These are phyloP conservation scores for Monilinia laxa DNA, from an alignment of 2,329 filamentous ascomycete genomes.

Conservation along the genomic window DNA sequence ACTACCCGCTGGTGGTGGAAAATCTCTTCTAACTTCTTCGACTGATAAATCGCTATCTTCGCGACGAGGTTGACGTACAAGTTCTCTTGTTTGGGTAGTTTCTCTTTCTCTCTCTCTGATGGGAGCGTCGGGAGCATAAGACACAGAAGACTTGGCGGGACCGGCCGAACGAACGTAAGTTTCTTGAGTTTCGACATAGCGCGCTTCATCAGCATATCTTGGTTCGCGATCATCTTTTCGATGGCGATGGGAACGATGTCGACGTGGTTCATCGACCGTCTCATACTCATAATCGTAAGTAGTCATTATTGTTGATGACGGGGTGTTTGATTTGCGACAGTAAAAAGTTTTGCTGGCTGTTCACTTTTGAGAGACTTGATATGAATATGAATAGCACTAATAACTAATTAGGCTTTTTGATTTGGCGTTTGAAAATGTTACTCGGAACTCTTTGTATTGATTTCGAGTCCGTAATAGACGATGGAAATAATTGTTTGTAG, in stretches of 20 bases:
- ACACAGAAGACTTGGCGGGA: constrained; percentile 29
- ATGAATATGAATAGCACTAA: constrained; percentile 2
- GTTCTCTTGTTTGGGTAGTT: constrained; percentile 50
- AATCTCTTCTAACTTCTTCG: constrained; percentile 82
- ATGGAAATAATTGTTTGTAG: constrained; percentile 2
- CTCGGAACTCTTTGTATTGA: background rate
- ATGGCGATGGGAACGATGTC: constrained; percentile 36
- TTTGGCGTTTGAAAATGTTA: background rate
- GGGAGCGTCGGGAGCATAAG: constrained; percentile 36
- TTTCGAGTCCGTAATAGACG: background rate
- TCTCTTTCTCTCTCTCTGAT: constrained; percentile 20
- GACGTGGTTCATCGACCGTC: constrained; percentile 33
- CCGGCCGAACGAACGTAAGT: constrained; percentile 37
- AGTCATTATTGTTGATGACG: constrained; percentile 22
- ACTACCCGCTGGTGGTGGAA: constrained; percentile 58
- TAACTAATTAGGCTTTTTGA: constrained; percentile 7
- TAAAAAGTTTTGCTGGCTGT: constrained; percentile 1
- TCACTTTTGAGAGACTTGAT: background rate
- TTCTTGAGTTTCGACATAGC: constrained; percentile 51
- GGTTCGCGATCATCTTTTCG: constrained; percentile 45
- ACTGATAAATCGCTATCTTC: constrained; percentile 74
- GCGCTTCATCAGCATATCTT: constrained; percentile 52
- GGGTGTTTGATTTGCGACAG: constrained; percentile 20
- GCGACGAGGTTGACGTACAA: constrained; percentile 56
- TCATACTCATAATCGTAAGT: constrained; percentile 32